A percentile compares a stretch with the other conserved stretches of the same genome.
These are phyloP conservation scores for Chaetomium olivaceum DNA, from an alignment of 2,329 filamentous ascomycete genomes.

Conservation along the genomic window DNA sequence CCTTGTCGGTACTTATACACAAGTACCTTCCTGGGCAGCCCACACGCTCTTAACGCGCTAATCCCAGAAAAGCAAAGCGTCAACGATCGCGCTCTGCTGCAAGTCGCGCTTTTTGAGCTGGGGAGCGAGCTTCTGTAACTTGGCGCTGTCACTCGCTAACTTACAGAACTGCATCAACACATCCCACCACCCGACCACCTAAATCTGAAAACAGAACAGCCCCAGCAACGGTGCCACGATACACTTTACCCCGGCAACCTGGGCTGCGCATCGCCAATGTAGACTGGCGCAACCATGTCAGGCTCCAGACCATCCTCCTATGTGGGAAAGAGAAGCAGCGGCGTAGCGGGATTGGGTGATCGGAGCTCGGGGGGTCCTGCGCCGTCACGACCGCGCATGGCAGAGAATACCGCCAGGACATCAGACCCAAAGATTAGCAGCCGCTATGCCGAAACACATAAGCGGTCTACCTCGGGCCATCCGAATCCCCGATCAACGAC, in stretches of 20 bases:
- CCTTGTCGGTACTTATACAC: slow-evolving; percentile 21
- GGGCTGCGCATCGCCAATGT: slow-evolving; percentile 29
- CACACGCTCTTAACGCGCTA: slow-evolving; percentile 6
- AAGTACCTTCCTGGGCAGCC: slow-evolving; percentile 8
- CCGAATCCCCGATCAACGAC: slow-evolving; percentile 48
- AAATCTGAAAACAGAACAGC: not conserved
- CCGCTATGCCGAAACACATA: slow-evolving; percentile 46
- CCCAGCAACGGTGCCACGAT: not conserved
- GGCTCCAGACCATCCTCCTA: slow-evolving; percentile 33
- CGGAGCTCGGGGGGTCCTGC: slow-evolving; percentile 21
- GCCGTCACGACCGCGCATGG: slow-evolving; percentile 29
- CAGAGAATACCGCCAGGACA: slow-evolving; percentile 23
- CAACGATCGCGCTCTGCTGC: slow-evolving; percentile 6
- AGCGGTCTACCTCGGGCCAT: slow-evolving; percentile 59
- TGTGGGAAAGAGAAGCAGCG: slow-evolving; percentile 33
- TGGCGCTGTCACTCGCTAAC: slow-evolving; percentile 16
- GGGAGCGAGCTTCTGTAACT: slow-evolving; percentile 20
- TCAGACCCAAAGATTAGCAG: slow-evolving; percentile 31
- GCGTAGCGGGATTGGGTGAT: slow-evolving; percentile 26
- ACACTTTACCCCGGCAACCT: slow-evolving; percentile 13
- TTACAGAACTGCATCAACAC: not conserved
- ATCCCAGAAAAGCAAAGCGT: slow-evolving; percentile 12
- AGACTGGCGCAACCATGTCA: slow-evolving; percentile 34
- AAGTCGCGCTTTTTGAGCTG: slow-evolving; percentile 24
- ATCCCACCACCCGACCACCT: not conserved